Evolutionary conservation across 345 rosid genomes (phyloP), one percentile per base, ranked within the genome.

Genomic region (Erodium maritimum): DNA sequence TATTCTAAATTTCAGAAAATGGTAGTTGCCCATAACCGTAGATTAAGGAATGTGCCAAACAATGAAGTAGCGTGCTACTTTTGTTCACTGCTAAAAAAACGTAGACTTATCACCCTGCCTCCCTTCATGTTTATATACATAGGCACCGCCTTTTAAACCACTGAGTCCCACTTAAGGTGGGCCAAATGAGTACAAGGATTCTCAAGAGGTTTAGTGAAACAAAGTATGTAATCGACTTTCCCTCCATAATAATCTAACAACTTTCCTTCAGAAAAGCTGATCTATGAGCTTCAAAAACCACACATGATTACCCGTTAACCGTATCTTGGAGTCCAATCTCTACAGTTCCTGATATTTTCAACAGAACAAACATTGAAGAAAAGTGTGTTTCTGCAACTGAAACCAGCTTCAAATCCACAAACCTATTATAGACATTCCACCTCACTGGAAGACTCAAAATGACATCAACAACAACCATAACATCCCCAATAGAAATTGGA

Each of bases 1-100:
- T 18, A 51, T 20, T 21, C 1, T 7, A 18, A 21, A 10, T 23
- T 51, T 19, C 17, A 7, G 24, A 50, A 19, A 25, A 52, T 5
- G 11, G 25, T 10, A 58, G 23, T 6, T 6, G 11, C 48, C 23
- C 33, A 1, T 23, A 61, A n/a, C 2, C 17, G 19, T n/a, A 53
- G 18, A 18, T 61, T 14, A 61, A 34, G 4, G 65, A 52, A 61
- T 61, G 58, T 18, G 57, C 58, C 5, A 61, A 53, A 21, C 58
- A 61, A 52, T 52, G 51, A 19, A 61, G 50, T 10, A 57, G 51
- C 4, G 24, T 61, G n/a, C 14, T 61, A 17, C 23, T 61, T 17
- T 51, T 52, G 4, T 22, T 21, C 56, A 54, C 24, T 25, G 21
- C 57, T 20, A 20, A 8, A 21, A 14, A 54, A 54, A 54, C 20